These are phyloP conservation scores for Stagonosporopsis tanaceti DNA, from an alignment of 2,329 filamentous ascomycete species.

Conservation along the genomic window DNA sequence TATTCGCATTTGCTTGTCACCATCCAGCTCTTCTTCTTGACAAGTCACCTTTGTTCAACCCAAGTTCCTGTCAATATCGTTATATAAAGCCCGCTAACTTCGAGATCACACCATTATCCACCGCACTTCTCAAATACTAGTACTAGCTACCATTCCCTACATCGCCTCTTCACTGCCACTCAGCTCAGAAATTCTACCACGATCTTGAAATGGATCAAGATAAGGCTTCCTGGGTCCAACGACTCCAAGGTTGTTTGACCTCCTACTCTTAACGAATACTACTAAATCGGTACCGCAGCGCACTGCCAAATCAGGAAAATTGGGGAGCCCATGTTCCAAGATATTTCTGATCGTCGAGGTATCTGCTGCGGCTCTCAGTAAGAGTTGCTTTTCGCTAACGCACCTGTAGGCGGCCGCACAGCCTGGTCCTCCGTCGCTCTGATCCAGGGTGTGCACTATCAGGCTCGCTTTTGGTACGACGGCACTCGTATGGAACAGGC, in stretches of 20 bases:
- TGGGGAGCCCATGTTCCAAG: slow-evolving; percentile 42
- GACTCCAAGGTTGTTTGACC: slow-evolving; percentile 38
- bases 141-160: background rate
- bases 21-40: slow-evolving; percentile 14
- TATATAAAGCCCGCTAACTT: slow-evolving; percentile 11
- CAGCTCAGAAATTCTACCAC: background rate
- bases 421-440: slow-evolving; percentile 46
- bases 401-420: slow-evolving; percentile 45
- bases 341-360: slow-evolving; percentile 51
- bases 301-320: slow-evolving; percentile 40
- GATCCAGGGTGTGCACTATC: slow-evolving; percentile 36
- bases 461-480: slow-evolving; percentile 51
- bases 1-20: slow-evolving; percentile 26
- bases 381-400: slow-evolving; percentile 4
- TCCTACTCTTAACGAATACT: background rate
- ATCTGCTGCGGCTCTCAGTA: slow-evolving; percentile 1
- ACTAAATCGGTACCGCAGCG: slow-evolving; percentile 31
- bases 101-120: background rate
- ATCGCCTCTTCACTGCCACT: background rate
- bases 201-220: slow-evolving; percentile 29
- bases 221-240: slow-evolving; percentile 32
- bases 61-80: background rate
- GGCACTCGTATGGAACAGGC: slow-evolving; percentile 44
- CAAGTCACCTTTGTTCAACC: slow-evolving; percentile 17
- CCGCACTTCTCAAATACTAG: slow-evolving; percentile 1